Percentiles rank a stretch among this genome's conserved stretches.
These are phyloP conservation scores for Grosmannia serpens DNA, from an alignment of 2,329 filamentous ascomycete genomes.

Conservation along the genomic window DNA sequence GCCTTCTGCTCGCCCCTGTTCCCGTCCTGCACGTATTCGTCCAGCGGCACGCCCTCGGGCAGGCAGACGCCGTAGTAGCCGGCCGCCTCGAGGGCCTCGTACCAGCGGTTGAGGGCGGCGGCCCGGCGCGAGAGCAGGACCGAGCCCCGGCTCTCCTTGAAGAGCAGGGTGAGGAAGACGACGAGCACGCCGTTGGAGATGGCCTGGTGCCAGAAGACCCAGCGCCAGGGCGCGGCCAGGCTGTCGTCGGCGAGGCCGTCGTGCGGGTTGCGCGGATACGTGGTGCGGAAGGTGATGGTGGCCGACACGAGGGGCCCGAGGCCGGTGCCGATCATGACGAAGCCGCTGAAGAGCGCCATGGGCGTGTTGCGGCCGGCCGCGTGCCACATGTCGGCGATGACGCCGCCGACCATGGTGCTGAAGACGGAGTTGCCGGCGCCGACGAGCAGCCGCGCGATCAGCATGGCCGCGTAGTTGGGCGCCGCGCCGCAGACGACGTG, in stretches of 20 bases:
- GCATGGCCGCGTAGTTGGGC: conserved; percentile 56
- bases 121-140: conserved; percentile 73
- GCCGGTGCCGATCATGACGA: conserved; percentile 68
- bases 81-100: conserved; percentile 56
- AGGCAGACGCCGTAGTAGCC: conserved; percentile 44
- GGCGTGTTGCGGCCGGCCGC: conserved; percentile 71
- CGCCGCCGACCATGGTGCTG: conserved; percentile 84
- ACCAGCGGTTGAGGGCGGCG: conserved; percentile 62
- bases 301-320: conserved; percentile 63
- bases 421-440: conserved; percentile 71
- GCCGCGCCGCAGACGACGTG: conserved; percentile 66
- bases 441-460: conserved; percentile 63
- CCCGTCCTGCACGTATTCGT: conserved; percentile 13
- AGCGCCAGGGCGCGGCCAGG: conserved; percentile 51
- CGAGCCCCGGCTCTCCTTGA: conserved; percentile 71
- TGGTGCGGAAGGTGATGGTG: conserved; percentile 53
- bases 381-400: conserved; percentile 77
- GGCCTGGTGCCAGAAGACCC: conserved; percentile 80
- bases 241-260: conserved; percentile 15
- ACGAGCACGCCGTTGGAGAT: conserved; percentile 57
- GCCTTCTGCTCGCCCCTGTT: background rate
- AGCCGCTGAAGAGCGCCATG: conserved; percentile 80
- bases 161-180: conserved; percentile 52
- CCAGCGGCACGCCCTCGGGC: background rate
- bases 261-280: conserved; percentile 10